These are phyloP conservation scores for Dalbergia cochinchinensis DNA, from an alignment of 306 rosid species.

Conservation along the genomic window DNA sequence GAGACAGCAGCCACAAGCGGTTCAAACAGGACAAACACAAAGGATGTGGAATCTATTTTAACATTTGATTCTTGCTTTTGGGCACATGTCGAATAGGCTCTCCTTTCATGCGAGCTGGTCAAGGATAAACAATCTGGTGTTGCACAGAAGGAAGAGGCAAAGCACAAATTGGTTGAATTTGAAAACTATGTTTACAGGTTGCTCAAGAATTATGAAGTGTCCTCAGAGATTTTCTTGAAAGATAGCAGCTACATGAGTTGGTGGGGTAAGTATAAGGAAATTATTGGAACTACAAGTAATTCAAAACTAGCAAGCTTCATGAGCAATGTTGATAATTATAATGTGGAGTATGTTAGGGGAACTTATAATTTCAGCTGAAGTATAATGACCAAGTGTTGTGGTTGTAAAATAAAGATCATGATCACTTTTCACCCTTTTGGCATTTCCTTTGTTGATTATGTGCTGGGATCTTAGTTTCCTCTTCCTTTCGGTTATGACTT, in stretches of 20 bases:
- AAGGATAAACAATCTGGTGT: neutral
- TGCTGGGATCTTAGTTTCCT: too few species aligned
- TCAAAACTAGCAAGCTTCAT: slow-evolving; percentile 49
- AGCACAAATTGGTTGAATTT: slow-evolving; percentile 43
- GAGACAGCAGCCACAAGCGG: neutral
- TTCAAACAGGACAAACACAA: neutral
- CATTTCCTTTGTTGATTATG: too few species aligned
- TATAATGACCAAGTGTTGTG: neutral
- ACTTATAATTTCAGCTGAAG: slow-evolving; percentile 32
- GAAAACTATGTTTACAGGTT: slow-evolving; percentile 54
- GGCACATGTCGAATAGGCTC: slow-evolving; percentile 79
- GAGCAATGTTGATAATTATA: slow-evolving; percentile 7
- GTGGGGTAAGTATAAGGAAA: slow-evolving; percentile 60
- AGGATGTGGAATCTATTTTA: slow-evolving; percentile 48
- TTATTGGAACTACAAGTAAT: slow-evolving; percentile 19
- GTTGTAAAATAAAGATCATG: neutral
- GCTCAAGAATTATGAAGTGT: slow-evolving; percentile 53
- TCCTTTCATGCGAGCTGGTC: slow-evolving; percentile 40
- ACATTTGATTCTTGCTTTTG: slow-evolving; percentile 84
- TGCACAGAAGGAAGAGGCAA: slow-evolving; percentile 33
- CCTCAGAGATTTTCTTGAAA: slow-evolving; percentile 71
- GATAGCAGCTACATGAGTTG: slow-evolving; percentile 67
- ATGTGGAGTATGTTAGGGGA: slow-evolving; percentile 46
- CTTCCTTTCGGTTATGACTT: too few species aligned
- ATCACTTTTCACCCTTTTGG: too few species aligned